Conservation (phyloP, 2,329 filamentous ascomycete species). For the Fusarium odoratissimum region DNA sequence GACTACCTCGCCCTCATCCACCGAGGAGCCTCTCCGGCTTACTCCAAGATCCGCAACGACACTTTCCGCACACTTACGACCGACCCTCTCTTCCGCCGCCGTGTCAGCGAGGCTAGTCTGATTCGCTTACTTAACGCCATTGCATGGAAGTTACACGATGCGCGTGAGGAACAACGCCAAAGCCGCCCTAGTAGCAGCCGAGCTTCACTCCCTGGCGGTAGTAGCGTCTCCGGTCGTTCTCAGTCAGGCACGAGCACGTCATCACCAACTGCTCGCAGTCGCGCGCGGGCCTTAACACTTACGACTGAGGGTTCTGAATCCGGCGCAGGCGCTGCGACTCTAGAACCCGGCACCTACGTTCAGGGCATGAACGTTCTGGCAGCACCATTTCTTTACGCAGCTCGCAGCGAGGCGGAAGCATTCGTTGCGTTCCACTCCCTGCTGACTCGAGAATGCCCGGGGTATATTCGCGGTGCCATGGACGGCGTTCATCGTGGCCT, state of each 20-base stretch:
- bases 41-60: constrained; percentile 98
- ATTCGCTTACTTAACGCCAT: constrained; percentile 95
- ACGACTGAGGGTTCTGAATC: constrained; percentile 74
- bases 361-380: constrained; percentile 99
- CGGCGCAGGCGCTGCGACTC: constrained; percentile 61
- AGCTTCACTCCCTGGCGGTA: constrained; percentile 49
- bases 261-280: constrained; percentile 60
- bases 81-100: constrained; percentile 94
- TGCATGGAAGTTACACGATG: constrained; percentile 92
- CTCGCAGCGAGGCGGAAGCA: constrained; percentile 92
- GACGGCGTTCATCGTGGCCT: constrained; percentile 95
- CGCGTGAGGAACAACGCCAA: constrained; percentile 64
- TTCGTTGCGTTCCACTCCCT: constrained; percentile 91
- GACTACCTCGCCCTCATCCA: constrained; percentile 91
- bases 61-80: constrained; percentile 97
- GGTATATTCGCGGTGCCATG: constrained; percentile 96
- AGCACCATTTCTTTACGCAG: constrained; percentile 94
- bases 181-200: constrained; percentile 54
- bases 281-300: constrained; percentile 68
- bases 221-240: constrained; percentile 49
- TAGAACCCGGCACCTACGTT: constrained; percentile 87
- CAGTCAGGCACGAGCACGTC: constrained; percentile 55
- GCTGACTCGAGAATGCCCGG: constrained; percentile 88
- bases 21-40: constrained; percentile 91
- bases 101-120: constrained; percentile 93